A percentile compares a stretch with the other conserved stretches of the same genome.
phyloP scores from a whole-genome alignment of 2,329 filamentous ascomycete species.

The Neopestalotiopsis sp. region DNA sequence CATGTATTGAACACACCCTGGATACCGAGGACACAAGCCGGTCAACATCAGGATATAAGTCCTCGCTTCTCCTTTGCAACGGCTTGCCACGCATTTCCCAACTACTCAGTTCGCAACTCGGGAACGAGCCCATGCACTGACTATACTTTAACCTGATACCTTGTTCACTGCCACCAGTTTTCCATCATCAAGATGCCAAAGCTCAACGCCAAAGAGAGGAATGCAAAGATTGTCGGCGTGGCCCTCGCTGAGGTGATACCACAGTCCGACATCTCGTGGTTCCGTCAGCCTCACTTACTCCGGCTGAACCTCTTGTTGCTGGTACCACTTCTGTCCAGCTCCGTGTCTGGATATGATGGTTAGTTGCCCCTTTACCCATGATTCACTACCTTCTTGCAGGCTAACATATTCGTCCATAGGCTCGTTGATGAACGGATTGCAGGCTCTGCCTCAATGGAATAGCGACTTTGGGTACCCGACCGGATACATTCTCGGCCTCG shows the following conservation, averaged over 20 bases:
- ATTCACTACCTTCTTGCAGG: neutral
- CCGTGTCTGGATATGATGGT: conserved; percentile 47
- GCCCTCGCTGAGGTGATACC: conserved; percentile 41
- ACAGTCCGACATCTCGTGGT: conserved; percentile 46
- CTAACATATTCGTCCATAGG: conserved; percentile 20
- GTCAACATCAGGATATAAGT: neutral
- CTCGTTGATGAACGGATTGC: conserved; percentile 45
- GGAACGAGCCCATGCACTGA: neutral
- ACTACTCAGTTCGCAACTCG: neutral
- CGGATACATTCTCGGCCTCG: conserved; percentile 31
- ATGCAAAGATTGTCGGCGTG: conserved; percentile 31
- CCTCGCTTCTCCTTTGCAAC: neutral
- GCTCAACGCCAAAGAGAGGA: neutral
- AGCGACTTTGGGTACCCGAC: conserved; percentile 36
- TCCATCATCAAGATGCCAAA: neutral
- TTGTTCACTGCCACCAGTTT: neutral
- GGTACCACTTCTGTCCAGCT: conserved; percentile 44
- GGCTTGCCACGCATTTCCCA: neutral
- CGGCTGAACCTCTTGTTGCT: conserved; percentile 49
- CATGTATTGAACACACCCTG: neutral
- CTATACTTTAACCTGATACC: neutral
- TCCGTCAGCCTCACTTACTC: conserved; percentile 46
- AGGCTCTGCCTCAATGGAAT: conserved; percentile 41
- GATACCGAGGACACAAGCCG: neutral
- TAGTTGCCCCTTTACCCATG: neutral